Percentiles rank a stretch among this genome's conserved stretches.
Conservation (phyloP, 2,329 filamentous ascomycete genomes). For the Arthroderma sp. region DNA sequence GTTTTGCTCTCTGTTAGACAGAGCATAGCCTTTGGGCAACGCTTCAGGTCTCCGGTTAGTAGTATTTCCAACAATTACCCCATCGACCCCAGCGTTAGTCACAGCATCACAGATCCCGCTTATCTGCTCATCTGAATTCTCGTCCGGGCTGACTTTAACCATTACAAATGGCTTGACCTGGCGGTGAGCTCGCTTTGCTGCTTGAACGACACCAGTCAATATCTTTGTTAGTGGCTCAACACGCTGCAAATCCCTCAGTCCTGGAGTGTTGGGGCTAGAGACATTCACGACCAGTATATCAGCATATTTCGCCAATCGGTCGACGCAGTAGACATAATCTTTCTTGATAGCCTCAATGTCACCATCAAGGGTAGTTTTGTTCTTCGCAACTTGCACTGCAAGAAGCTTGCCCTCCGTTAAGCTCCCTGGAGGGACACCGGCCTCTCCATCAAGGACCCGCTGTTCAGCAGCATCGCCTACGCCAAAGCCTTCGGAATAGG, state of each 20-base stretch:
- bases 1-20: constrained; percentile 54
- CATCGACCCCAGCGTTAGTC: constrained; percentile 73
- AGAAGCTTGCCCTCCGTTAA: constrained; percentile 63
- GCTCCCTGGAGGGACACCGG: constrained; percentile 69
- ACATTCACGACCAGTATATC: constrained; percentile 98
- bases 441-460: constrained; percentile 63
- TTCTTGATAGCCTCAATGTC: constrained; percentile 70
- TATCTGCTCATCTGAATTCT: constrained; percentile 74
- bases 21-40: constrained; percentile 52
- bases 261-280: constrained; percentile 90
- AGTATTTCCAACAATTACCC: constrained; percentile 94
- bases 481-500: constrained; percentile 56
- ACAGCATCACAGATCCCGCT: constrained; percentile 80
- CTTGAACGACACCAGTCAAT: constrained; percentile 67
- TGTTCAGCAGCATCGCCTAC: constrained; percentile 51
- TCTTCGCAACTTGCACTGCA: constrained; percentile 91
- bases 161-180: constrained; percentile 70
- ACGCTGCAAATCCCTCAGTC: constrained; percentile 74
- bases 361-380: constrained; percentile 76
- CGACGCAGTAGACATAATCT: constrained; percentile 81
- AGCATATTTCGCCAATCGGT: constrained; percentile 70
- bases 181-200: constrained; percentile 57
- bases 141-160: constrained; percentile 97
- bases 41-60: constrained; percentile 70
- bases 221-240: constrained; percentile 71